A percentile compares a stretch with the other conserved stretches of the same genome.
Evolutionary conservation across 164 flowering plant species (phyloP).

Genomic region (Brasenia schreberi): DNA sequence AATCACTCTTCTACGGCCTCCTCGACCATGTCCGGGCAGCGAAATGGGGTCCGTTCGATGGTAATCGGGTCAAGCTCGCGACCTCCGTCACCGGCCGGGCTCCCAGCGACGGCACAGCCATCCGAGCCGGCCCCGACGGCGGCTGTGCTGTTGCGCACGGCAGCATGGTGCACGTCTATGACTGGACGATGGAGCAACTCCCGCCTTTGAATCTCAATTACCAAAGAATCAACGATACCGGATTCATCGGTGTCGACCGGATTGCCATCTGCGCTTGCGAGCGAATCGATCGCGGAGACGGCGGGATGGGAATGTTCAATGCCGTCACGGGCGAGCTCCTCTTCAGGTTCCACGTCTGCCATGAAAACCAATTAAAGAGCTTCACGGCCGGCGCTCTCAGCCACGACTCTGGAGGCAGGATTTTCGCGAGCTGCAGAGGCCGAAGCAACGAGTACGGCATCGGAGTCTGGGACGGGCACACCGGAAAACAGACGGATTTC

Average conservation of each 20-base stretch:
- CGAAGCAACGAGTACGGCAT: slow-evolving; percentile 83
- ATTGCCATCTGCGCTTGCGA: slow-evolving; percentile 56
- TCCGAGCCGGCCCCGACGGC: slow-evolving; percentile 76
- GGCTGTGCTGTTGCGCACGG: slow-evolving; percentile 90
- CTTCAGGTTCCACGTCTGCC: slow-evolving; percentile 49
- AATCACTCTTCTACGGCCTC: slow-evolving; percentile 60
- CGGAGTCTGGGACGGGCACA: slow-evolving; percentile 78
- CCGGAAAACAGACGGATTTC: slow-evolving; percentile 76
- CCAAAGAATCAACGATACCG: slow-evolving; percentile 67
- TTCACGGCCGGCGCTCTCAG: slow-evolving; percentile 72
- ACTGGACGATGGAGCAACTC: slow-evolving; percentile 78
- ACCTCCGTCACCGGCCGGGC: slow-evolving; percentile 49
- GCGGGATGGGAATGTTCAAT: slow-evolving; percentile 75
- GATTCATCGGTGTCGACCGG: slow-evolving; percentile 43
- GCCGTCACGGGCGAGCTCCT: slow-evolving; percentile 47
- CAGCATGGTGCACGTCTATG: slow-evolving; percentile 70
- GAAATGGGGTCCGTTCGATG: slow-evolving; percentile 76
- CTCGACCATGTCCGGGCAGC: slow-evolving; percentile 60
- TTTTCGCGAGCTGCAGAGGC: slow-evolving; percentile 74
- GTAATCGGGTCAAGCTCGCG: slow-evolving; percentile 38
- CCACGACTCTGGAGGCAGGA: slow-evolving; percentile 20
- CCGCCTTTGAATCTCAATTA: slow-evolving; percentile 60
- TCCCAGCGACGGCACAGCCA: slow-evolving; percentile 79
- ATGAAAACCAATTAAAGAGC: slow-evolving; percentile 57
- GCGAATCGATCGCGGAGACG: slow-evolving; percentile 48